phyloP scores from a whole-genome alignment of 495 filamentous ascomycete genomes.

The Bathelium albidoporum region DNA sequence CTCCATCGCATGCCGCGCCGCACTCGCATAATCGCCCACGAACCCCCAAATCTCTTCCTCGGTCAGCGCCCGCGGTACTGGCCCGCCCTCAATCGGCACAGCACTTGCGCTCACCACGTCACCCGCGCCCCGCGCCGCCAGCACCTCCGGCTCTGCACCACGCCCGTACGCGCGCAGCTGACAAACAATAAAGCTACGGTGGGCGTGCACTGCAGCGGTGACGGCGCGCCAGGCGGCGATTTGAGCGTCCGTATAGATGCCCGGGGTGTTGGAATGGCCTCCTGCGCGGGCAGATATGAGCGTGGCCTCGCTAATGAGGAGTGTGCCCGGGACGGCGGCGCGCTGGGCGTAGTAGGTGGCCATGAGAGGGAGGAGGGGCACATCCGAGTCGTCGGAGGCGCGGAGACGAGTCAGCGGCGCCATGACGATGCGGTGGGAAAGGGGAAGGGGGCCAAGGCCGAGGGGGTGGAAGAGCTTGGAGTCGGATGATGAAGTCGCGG shows the following conservation, averaged over 20 bases:
- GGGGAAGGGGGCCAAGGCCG: neutral
- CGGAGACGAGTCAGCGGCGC: slow-evolving; percentile 1
- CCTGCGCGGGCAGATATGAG: slow-evolving; percentile 48
- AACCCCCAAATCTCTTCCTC: slow-evolving; percentile 47
- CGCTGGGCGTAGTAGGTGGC: slow-evolving; percentile 54
- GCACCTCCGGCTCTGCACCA: slow-evolving; percentile 34
- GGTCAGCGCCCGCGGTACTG: slow-evolving; percentile 42
- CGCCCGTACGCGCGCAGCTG: slow-evolving; percentile 65
- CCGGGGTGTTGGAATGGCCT: slow-evolving; percentile 46
- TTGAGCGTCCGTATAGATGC: slow-evolving; percentile 53
- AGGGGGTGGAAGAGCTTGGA: slow-evolving; percentile 3
- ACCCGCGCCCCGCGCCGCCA: slow-evolving; percentile 30
- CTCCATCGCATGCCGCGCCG: slow-evolving; percentile 52
- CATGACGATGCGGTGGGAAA: slow-evolving; percentile 7
- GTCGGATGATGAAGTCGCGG: neutral
- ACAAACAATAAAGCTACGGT: slow-evolving; percentile 50
- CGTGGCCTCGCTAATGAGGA: slow-evolving; percentile 56
- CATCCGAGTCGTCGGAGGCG: slow-evolving; percentile 33
- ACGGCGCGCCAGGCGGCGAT: slow-evolving; percentile 51
- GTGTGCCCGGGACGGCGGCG: slow-evolving; percentile 47
- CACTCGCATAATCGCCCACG: slow-evolving; percentile 49
- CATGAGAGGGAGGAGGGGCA: slow-evolving; percentile 32
- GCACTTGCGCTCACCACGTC: slow-evolving; percentile 28
- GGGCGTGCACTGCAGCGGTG: slow-evolving; percentile 56
- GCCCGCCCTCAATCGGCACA: slow-evolving; percentile 30